Conservation (phyloP, 768 basidiomycete genomes). For the Termitomyces bulborhizus region DNA sequence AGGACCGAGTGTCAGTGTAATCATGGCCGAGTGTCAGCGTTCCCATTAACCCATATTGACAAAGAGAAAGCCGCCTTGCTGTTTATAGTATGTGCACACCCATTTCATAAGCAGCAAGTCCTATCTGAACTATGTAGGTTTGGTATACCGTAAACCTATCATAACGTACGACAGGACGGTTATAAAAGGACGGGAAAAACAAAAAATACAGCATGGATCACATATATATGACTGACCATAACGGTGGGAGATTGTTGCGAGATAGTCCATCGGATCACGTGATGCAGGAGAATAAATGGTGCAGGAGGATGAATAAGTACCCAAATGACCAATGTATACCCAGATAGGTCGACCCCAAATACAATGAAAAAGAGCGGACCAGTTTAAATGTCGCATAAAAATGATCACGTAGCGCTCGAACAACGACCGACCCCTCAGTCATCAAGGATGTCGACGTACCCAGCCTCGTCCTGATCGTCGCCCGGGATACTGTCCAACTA, state of each 20-base stretch:
- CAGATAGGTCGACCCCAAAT: not conserved
- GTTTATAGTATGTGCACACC: too few relatives aligned
- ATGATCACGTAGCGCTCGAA: slow-evolving; percentile 4
- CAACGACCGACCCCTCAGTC: not conserved
- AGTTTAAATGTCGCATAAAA: slow-evolving; percentile 2
- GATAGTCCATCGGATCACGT: not conserved
- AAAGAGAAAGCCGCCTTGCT: too few relatives aligned
- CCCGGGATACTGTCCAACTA: slow-evolving; percentile 52
- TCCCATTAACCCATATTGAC: too few relatives aligned
- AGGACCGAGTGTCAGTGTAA: too few relatives aligned
- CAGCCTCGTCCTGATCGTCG: slow-evolving; percentile 53
- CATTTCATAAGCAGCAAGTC: not conserved
- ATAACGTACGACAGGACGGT: not conserved
- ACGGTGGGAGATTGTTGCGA: too few relatives aligned
- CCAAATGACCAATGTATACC: not conserved
- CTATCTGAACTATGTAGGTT: not conserved
- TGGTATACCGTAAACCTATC: slow-evolving; percentile 2
- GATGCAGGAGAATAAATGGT: not conserved
- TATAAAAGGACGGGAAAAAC: not conserved
- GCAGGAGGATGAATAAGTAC: not conserved
- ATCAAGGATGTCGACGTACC: slow-evolving; percentile 29
- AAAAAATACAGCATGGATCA: not conserved
- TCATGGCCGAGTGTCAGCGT: too few relatives aligned
- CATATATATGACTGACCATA: too few relatives aligned
- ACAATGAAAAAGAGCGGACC: not conserved